Conservation (phyloP, 805 yeast species). For the Candida boleticola region DNA sequence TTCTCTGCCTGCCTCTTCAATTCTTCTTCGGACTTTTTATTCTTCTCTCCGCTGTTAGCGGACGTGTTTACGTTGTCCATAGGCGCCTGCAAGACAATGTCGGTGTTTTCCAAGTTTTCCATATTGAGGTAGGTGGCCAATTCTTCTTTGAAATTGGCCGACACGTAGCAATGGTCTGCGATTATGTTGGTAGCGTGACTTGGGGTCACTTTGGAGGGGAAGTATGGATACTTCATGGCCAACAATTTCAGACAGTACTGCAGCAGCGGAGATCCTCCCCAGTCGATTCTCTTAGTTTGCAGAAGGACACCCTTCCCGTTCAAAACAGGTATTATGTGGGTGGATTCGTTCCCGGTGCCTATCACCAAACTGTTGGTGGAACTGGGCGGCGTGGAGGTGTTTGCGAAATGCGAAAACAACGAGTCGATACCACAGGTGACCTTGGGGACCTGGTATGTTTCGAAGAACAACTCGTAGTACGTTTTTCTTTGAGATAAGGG, state of each 20-base stretch:
- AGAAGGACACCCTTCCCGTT: slow-evolving; percentile 63
- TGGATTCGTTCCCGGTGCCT: slow-evolving; percentile 78
- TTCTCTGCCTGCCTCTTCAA: slow-evolving; percentile 71
- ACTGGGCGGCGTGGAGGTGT: slow-evolving; percentile 36
- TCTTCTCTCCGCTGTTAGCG: slow-evolving; percentile 13
- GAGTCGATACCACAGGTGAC: slow-evolving; percentile 82
- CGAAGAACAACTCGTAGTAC: slow-evolving; percentile 82
- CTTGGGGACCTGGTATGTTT: slow-evolving; percentile 72
- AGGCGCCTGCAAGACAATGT: slow-evolving; percentile 81
- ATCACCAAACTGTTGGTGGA: slow-evolving; percentile 65
- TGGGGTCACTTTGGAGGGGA: slow-evolving; percentile 69
- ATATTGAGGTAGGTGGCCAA: slow-evolving; percentile 54
- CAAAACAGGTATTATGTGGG: slow-evolving; percentile 79
- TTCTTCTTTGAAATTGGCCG: slow-evolving; percentile 66
- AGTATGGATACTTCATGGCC: slow-evolving; percentile 84
- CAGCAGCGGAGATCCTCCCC: slow-evolving; percentile 83
- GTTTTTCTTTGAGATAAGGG: slow-evolving; percentile 67
- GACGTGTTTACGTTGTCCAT: slow-evolving; percentile 55
- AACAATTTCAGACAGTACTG: slow-evolving; percentile 62
- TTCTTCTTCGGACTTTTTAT: slow-evolving; percentile 83
- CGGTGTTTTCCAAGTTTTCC: slow-evolving; percentile 63
- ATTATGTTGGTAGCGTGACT: slow-evolving; percentile 67
- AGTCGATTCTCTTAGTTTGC: slow-evolving; percentile 77
- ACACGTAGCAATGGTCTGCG: slow-evolving; percentile 75
- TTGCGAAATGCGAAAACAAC: slow-evolving; percentile 71